Evolutionary conservation across 441 rosid species (phyloP).

Genomic region (Syzygium syzygioides): DNA sequence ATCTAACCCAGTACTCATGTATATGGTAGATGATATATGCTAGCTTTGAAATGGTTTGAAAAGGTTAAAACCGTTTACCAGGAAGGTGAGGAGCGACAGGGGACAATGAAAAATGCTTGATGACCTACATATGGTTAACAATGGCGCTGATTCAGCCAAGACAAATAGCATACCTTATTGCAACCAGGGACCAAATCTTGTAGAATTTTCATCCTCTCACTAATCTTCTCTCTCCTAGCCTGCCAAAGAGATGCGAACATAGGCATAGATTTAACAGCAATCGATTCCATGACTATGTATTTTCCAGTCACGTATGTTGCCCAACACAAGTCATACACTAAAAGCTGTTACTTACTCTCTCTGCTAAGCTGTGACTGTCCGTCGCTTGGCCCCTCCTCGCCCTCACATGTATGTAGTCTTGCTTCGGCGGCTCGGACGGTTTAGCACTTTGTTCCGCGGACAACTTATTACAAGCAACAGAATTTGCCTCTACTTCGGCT

Average conservation of each 20-base stretch:
- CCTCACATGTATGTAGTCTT: slow-evolving; percentile 62
- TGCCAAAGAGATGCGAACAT: slow-evolving; percentile 15
- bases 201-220: slow-evolving; percentile 68
- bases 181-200: slow-evolving; percentile 75
- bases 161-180: slow-evolving; percentile 40
- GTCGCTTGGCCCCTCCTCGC: slow-evolving; percentile 76
- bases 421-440: slow-evolving; percentile 60
- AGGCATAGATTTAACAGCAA: not conserved
- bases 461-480: slow-evolving; percentile 22
- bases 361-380: slow-evolving; percentile 68
- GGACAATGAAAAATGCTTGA: not conserved
- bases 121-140: not conserved
- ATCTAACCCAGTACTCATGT: not conserved
- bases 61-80: not conserved
- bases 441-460: slow-evolving; percentile 43
- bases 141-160: not conserved
- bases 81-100: not conserved
- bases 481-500: slow-evolving; percentile 57
- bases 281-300: not conserved
- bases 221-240: slow-evolving; percentile 76
- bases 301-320: not conserved
- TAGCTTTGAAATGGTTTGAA: not conserved
- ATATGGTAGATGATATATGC: not conserved
- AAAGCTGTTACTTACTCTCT: slow-evolving; percentile 35
- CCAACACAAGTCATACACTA: not conserved